A percentile compares a stretch with the other conserved stretches of the same genome.
phyloP scores from a whole-genome alignment of 495 filamentous ascomycete genomes.

The Penicillium subrubescens region DNA sequence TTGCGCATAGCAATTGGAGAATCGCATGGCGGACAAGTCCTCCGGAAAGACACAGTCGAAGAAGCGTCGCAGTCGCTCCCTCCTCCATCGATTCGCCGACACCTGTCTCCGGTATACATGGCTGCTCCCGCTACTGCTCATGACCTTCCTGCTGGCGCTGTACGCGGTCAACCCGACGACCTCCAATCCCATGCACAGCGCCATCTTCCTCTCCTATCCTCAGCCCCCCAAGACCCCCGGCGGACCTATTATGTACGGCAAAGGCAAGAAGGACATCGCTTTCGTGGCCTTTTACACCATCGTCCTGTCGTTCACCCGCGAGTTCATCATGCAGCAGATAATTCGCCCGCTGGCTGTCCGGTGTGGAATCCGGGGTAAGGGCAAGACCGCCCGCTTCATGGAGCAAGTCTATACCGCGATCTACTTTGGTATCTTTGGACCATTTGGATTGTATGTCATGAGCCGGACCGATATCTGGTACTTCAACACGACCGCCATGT shows the following conservation, averaged over 20 bases:
- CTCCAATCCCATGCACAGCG: conserved; percentile 80
- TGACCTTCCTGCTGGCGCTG: conserved; percentile 61
- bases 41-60: conserved; percentile 45
- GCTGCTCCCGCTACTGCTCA: conserved; percentile 75
- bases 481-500: conserved; percentile 92
- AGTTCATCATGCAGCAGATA: conserved; percentile 94
- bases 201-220: conserved; percentile 92
- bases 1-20: conserved; percentile 27
- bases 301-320: conserved; percentile 88
- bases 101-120: conserved; percentile 74
- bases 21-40: conserved; percentile 29
- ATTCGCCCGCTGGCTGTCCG: conserved; percentile 76
- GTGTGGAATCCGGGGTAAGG: conserved; percentile 69
- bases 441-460: conserved; percentile 92
- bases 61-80: conserved; percentile 56
- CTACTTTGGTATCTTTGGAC: conserved; percentile 86
- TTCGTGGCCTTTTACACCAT: conserved; percentile 91
- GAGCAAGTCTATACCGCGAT: conserved; percentile 97
- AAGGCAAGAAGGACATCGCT: conserved; percentile 79
- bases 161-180: conserved; percentile 79
- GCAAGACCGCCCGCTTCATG: conserved; percentile 92
- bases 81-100: conserved; percentile 66
- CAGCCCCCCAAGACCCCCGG: conserved; percentile 58
- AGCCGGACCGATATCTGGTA: conserved; percentile 91
- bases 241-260: conserved; percentile 78